Conservation (phyloP, 139 green algal genomes). For the Volvox africanus region DNA sequence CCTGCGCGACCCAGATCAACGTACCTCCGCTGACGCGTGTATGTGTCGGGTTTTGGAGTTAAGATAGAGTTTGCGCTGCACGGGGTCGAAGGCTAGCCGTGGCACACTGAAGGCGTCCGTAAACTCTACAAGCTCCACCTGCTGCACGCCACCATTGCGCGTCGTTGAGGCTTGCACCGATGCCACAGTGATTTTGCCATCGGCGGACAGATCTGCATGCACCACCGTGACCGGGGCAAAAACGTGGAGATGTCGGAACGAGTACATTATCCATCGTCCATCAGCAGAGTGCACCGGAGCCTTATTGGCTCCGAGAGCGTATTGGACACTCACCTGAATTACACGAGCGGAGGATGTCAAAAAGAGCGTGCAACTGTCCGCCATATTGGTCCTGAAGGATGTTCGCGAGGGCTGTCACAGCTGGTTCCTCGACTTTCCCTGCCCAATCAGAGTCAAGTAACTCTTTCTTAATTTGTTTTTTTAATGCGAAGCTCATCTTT, state of each 20-base stretch:
- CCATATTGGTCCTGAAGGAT: constrained; percentile 39
- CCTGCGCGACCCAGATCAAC: not conserved
- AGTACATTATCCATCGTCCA: not conserved
- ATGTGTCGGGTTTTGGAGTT: constrained; percentile 54
- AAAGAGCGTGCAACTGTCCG: constrained; percentile 8
- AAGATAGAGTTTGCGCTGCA: constrained; percentile 69
- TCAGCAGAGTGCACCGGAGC: not conserved
- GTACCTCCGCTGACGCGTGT: constrained; percentile 46
- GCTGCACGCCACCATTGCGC: not conserved
- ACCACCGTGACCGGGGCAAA: not conserved
- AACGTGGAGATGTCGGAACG: not conserved
- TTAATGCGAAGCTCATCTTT: constrained; percentile 50
- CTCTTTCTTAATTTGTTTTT: constrained; percentile 56
- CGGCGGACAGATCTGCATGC: constrained; percentile 14
- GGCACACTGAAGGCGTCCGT: constrained; percentile 75
- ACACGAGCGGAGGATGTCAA: constrained; percentile 9
- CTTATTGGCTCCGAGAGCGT: no score
- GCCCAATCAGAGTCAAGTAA: constrained; percentile 25
- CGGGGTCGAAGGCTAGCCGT: constrained; percentile 71
- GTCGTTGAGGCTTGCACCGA: not conserved
- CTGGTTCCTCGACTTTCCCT: constrained; percentile 25
- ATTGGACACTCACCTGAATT: not conserved
- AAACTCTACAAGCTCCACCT: constrained; percentile 58
- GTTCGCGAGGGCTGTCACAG: not conserved
- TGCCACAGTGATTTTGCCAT: constrained; percentile 22